Percentiles rank a stretch among this genome's conserved stretches.
phyloP scores from a whole-genome alignment of 768 basidiomycete species.

The Mycena leptocephala region DNA sequence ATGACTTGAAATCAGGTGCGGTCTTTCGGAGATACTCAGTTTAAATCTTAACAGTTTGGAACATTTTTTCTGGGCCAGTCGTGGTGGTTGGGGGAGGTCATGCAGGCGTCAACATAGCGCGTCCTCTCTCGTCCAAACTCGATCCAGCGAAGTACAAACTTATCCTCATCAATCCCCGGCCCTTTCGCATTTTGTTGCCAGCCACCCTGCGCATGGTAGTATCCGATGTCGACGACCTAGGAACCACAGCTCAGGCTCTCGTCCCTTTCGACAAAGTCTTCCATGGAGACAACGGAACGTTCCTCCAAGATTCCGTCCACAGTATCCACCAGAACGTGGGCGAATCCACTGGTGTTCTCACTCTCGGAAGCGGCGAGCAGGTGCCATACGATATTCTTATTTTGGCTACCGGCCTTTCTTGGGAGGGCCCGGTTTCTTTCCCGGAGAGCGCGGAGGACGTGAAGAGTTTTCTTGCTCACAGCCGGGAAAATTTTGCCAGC shows the following conservation, averaged over 20 bases:
- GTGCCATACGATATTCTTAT: slow-evolving; percentile 72
- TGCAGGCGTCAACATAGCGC: slow-evolving; percentile 64
- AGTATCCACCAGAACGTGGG: slow-evolving; percentile 40
- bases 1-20: slow-evolving; percentile 28
- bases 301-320: slow-evolving; percentile 58
- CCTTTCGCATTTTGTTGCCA: slow-evolving; percentile 67
- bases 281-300: slow-evolving; percentile 60
- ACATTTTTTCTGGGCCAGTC: slow-evolving; percentile 22
- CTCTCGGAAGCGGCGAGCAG: slow-evolving; percentile 65
- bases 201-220: slow-evolving; percentile 70
- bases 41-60: background rate
- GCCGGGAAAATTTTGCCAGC: slow-evolving; percentile 52
- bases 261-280: slow-evolving; percentile 70
- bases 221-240: slow-evolving; percentile 53
- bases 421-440: slow-evolving; percentile 66
- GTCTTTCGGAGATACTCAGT: too few species aligned
- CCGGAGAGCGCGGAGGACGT: slow-evolving; percentile 53
- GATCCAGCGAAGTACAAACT: slow-evolving; percentile 65
- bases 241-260: slow-evolving; percentile 54
- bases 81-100: slow-evolving; percentile 74
- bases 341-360: slow-evolving; percentile 61
- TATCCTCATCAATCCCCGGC: slow-evolving; percentile 68
- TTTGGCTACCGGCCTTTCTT: slow-evolving; percentile 71
- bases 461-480: slow-evolving; percentile 43
- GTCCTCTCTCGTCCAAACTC: slow-evolving; percentile 64